These are phyloP conservation scores for Flaveria sonorensis DNA, from an alignment of 129 eudicot species.

Conservation along the genomic window DNA sequence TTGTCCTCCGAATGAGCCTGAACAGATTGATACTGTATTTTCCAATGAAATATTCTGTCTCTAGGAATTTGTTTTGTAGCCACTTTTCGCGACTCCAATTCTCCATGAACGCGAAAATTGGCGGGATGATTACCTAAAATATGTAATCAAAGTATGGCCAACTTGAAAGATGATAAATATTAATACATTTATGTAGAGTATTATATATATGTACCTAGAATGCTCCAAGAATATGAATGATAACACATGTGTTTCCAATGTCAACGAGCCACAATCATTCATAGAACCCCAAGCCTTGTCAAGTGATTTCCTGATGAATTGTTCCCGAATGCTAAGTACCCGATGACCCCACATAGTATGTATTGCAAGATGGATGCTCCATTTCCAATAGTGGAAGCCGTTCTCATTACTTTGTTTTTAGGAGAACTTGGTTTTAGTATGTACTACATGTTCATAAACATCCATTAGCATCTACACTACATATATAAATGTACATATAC, in stretches of 20 bases:
- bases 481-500: no score
- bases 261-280: constrained; percentile 45
- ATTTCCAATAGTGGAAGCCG: constrained; percentile 29
- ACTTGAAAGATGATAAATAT: neutral
- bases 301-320: constrained; percentile 45
- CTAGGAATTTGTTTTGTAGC: constrained; percentile 52
- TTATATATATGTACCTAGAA: constrained; percentile 32
- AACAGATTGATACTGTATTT: constrained; percentile 41
- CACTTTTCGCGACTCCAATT: constrained; percentile 39
- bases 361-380: constrained; percentile 34
- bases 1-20: constrained; percentile 60
- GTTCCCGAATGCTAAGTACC: constrained; percentile 43
- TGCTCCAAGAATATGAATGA: constrained; percentile 46
- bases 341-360: constrained; percentile 34
- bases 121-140: constrained; percentile 56
- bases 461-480: neutral
- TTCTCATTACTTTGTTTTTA: constrained; percentile 45
- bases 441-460: constrained; percentile 30
- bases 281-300: constrained; percentile 44
- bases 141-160: neutral
- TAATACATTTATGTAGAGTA: neutral
- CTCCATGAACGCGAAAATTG: constrained; percentile 59
- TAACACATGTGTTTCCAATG: constrained; percentile 38
- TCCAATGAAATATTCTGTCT: constrained; percentile 37
- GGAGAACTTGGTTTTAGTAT: constrained; percentile 44